Evolutionary conservation across 768 basidiomycete genomes (phyloP), one percentile per base, ranked within the genome.

Genomic region (Termitomyces titanicus): DNA sequence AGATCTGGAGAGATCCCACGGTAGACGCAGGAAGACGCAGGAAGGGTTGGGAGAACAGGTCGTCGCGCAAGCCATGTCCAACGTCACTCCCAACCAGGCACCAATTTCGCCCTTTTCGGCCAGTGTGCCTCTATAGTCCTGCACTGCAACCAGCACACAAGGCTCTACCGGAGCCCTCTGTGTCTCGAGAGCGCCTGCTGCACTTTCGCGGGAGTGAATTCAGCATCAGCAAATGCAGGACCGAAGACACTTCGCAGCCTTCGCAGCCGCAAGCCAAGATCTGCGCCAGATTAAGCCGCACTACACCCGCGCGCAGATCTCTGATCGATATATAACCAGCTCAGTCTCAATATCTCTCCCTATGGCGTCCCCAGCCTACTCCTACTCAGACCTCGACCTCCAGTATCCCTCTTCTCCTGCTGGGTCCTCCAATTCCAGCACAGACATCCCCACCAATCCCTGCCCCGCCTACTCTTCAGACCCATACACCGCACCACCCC

Each of bases 1-100:
- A 39, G 37, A 49, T 35, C 20, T 47, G 12, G n/a, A 6, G 17
- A 18, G 25, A 50, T 71, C 72, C 68, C 72, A 70, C 73, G 72
- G 65, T 56, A 44, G 63, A 48, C 69, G 63, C 72, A 66, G 40
- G 40, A 40, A 40, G 39, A 42, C 40, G 12, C 40, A 31, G 58
- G 67, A 64, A 71, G 62, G 46, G 35, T n/a, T 49, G 34, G 47
- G 22, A 48, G 47, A 48, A 48, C 22, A n/a, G 34, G 48, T 49
- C 17, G 48, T 49, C 35, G 48, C 25, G n/a, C 48, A 49, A 49
- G 35, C 24, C 47, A 49, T 49, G 48, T 49, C 48, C 24, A 37
- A 37, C 33, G 47, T 37, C 47, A 48, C 47, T n/a, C 29, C 44
- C 52, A 45, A 29, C 42, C 47, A 49, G 47, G 43, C 42, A 53